Evolutionary conservation across 805 yeast genomes (phyloP), one percentile per base, ranked within the genome.

Genomic region (Maudiozyma barnettii): DNA sequence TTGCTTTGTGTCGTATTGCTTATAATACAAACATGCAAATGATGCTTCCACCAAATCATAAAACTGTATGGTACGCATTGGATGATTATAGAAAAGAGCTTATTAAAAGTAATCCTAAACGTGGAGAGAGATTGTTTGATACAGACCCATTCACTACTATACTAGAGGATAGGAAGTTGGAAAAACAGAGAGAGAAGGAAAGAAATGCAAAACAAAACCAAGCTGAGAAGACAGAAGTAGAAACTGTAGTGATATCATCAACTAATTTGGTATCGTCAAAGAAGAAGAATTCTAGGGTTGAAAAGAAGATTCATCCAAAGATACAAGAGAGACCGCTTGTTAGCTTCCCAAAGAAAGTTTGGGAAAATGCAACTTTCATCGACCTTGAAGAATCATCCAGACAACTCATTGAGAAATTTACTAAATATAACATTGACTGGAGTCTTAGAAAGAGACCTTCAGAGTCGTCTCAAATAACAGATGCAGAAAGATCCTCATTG

Each of bases 21-120:
- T 85, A 80, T 50, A 82, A 81, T 54, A 89, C 89, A 56, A 89
- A 87, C 60, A 63, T 91, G 65, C 85, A 85, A 50, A 81, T 90
- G 90, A 82, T 88, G 57, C 71, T 91, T 13, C 98, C 98, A 0
- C 78, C 82, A 3, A 79, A 82, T 30, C 95, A 87, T 61, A 79
- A 87, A 52, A 77, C 77, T 43, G 70, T 86, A 23, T 91, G 98
- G 98, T 64, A 72, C 20, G 78, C 76, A 19, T 66, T 91, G 49
- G 95, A 86, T 47, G 72, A 69, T 6, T 77, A 73, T 49, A 71
- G 95, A 48, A 72, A 74, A 52, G 57, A 63, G 38, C 51, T 79
- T n/a, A 51, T 72, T 35, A 75, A 74, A 49, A 65, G 63, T 7
- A 69, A 78, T 57, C 72, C 75, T 4, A 57, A 55, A 1, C 69